Percentiles rank a stretch among this genome's conserved stretches.
Conservation (phyloP, 2,329 filamentous ascomycete species). For the Aspergillus unguis region DNA sequence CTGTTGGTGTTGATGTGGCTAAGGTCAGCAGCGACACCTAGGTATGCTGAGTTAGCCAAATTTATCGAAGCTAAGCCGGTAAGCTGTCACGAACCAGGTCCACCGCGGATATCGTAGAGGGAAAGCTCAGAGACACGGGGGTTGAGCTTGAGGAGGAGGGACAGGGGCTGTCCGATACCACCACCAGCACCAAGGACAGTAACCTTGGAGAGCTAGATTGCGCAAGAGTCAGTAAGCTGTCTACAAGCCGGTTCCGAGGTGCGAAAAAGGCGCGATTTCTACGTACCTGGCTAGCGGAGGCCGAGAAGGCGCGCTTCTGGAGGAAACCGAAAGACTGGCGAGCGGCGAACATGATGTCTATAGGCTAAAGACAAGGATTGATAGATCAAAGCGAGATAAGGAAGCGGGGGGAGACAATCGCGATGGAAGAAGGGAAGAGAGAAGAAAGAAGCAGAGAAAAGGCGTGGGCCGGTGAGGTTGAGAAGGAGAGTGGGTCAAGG, state of each 20-base stretch:
- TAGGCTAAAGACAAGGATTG: conserved; percentile 11
- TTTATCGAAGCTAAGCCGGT: neutral
- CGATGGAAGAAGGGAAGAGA: conserved; percentile 20
- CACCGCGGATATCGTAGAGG: conserved; percentile 95
- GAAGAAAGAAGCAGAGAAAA: conserved; percentile 17
- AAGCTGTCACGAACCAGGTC: conserved; percentile 66
- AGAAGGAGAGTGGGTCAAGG: neutral
- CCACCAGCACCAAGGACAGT: conserved; percentile 93
- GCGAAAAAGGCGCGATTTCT: conserved; percentile 3
- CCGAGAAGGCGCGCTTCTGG: conserved; percentile 78
- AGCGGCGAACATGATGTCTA: conserved; percentile 69
- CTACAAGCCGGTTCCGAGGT: conserved; percentile 11
- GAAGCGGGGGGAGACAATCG: conserved; percentile 11
- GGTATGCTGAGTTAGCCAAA: conserved; percentile 17
- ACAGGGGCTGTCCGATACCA: conserved; percentile 97
- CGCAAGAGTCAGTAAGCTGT: conserved; percentile 17
- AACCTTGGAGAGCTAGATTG: conserved; percentile 83
- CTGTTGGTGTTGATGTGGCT: conserved; percentile 99
- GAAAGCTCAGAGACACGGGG: conserved; percentile 88
- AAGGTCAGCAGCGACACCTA: conserved; percentile 96
- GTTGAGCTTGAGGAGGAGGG: conserved; percentile 98
- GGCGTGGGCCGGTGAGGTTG: conserved; percentile 20
- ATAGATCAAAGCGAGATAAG: conserved; percentile 12
- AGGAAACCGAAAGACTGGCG: conserved; percentile 53
- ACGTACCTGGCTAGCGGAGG: conserved; percentile 71